Percentiles rank a stretch among this genome's conserved stretches.
These are phyloP conservation scores for Daedaleopsis nitida DNA, from an alignment of 768 basidiomycete species.

Conservation along the genomic window DNA sequence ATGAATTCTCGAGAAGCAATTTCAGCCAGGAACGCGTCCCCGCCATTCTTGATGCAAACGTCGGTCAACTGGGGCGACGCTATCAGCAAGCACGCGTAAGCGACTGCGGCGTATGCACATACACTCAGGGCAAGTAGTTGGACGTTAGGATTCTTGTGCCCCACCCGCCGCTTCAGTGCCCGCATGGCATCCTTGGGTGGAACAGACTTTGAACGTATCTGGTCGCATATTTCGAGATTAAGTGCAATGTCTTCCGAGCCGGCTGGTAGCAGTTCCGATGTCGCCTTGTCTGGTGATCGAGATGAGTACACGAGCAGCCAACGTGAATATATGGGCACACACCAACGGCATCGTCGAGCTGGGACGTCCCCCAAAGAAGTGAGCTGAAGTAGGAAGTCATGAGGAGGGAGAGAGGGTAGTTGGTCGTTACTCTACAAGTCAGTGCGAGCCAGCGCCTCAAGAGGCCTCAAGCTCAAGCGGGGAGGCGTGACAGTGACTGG, in stretches of 20 bases:
- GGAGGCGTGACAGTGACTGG: constrained; percentile 2
- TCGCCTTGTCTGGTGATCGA: constrained; percentile 77
- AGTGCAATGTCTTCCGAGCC: constrained; percentile 90
- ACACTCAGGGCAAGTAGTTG: constrained; percentile 86
- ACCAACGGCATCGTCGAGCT: constrained; percentile 85
- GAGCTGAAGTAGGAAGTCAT: constrained; percentile 62
- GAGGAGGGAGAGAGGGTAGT: constrained; percentile 8
- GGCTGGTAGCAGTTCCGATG: constrained; percentile 82
- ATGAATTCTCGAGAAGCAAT: constrained; percentile 89
- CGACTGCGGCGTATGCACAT: constrained; percentile 35
- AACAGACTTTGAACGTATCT: constrained; percentile 90
- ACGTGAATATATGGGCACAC: constrained; percentile 28
- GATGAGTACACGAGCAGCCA: constrained; percentile 13
- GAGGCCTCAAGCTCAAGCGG: constrained; percentile 13
- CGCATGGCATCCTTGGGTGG: constrained; percentile 87
- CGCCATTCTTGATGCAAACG: constrained; percentile 95
- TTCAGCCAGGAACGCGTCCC: constrained; percentile 86
- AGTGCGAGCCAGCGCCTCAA: not conserved
- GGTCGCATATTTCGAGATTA: constrained; percentile 95
- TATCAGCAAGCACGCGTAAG: constrained; percentile 3
- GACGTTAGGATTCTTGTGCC: constrained; percentile 96
- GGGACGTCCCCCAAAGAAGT: constrained; percentile 81
- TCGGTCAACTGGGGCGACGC: constrained; percentile 68
- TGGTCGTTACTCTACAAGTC: constrained; percentile 16
- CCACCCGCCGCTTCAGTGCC: constrained; percentile 81